These are phyloP conservation scores for Diutina pseudorugosa DNA, from an alignment of 1,139 yeast genomes.

Conservation along the genomic window DNA sequence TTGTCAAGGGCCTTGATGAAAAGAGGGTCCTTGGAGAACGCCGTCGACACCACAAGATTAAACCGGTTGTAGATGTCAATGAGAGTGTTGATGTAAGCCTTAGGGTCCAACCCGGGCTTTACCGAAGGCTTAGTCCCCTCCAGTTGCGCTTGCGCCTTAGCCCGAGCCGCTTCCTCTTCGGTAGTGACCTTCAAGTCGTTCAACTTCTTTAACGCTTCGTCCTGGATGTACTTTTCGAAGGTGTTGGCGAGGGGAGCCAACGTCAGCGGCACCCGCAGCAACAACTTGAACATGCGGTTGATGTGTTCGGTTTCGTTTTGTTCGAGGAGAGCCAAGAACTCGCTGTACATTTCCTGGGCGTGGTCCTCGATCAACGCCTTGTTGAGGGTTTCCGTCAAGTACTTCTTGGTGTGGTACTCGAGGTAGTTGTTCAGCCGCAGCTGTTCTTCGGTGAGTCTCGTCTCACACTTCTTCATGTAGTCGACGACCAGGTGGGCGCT, in stretches of 20 bases:
- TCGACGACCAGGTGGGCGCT: constrained; percentile 75
- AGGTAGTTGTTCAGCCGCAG: constrained; percentile 65
- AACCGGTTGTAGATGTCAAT: constrained; percentile 59
- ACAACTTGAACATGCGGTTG: constrained; percentile 63
- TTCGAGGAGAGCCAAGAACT: constrained; percentile 61
- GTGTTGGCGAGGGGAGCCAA: constrained; percentile 66
- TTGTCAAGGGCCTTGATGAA: constrained; percentile 82
- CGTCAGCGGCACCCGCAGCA: constrained; percentile 65
- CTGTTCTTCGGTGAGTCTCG: constrained; percentile 72
- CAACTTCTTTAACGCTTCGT: constrained; percentile 59
- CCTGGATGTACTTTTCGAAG: constrained; percentile 63
- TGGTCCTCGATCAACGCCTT: constrained; percentile 69
- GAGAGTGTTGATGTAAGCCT: constrained; percentile 66
- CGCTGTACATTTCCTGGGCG: constrained; percentile 64
- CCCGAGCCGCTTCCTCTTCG: constrained; percentile 16
- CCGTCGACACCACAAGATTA: constrained; percentile 50
- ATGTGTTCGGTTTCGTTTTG: constrained; percentile 70
- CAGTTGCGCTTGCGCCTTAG: constrained; percentile 7
- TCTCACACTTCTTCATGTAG: constrained; percentile 79
- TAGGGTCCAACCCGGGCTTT: constrained; percentile 45
- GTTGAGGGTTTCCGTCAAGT: constrained; percentile 65
- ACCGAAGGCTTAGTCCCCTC: constrained; percentile 7
- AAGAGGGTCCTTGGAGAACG: constrained; percentile 66
- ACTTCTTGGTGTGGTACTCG: constrained; percentile 78
- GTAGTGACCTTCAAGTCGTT: constrained; percentile 44